Base-by-base conservation (phyloP, 164 flowering plant genomes). In the Nymphaea colorata region DNA sequence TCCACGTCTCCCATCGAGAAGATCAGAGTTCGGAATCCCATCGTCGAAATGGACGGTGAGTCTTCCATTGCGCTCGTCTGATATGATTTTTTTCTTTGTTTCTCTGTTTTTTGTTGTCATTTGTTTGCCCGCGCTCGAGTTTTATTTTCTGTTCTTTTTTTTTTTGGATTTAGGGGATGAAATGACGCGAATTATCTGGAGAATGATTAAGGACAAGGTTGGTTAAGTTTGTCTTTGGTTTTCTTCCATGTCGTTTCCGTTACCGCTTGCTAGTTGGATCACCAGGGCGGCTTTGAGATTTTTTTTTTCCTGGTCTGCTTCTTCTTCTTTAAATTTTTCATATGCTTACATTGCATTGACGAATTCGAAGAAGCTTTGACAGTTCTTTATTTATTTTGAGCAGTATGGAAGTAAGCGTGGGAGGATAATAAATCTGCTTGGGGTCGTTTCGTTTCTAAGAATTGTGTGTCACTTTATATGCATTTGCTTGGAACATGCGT, bases 1-100 rank as follows among this genome's bases (percentile, higher is more conserved):
- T 7, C 55, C 55, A 25, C 36, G 36, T 25, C 36, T 25, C 12
- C 75, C 5, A 41, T 73, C 2, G 82, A 85, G 43, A 77, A 79
- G 72, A 74, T 92, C 71, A 74, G 78, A 59, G 96, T 93, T 64
- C 78, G 75, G 64, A 90, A 93, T 69, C 96, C 98, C 4, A 77
- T 90, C 63, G 98, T 93, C 18, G 98, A 93, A 76, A 90, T 93
- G 98, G 96, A 90, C 75, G 96, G 96, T 90, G 77, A 25, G 42
- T 10, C 25, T 43, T 64, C 10, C 41, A 51, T 66, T 14, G 36
- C 36, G 36, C 70, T 41, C 42, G 47, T 17, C 62, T 47, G 45
- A 6, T 57, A 41, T n/a, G 51, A 17, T 44, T 69, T 10, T 14
- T 67, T 25, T 60, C 41, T 8, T 41, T 4, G 2, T 0, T 42